Evolutionary conservation across 2,329 filamentous ascomycete genomes (phyloP).

Genomic region (Sordariomycetes sp.): DNA sequence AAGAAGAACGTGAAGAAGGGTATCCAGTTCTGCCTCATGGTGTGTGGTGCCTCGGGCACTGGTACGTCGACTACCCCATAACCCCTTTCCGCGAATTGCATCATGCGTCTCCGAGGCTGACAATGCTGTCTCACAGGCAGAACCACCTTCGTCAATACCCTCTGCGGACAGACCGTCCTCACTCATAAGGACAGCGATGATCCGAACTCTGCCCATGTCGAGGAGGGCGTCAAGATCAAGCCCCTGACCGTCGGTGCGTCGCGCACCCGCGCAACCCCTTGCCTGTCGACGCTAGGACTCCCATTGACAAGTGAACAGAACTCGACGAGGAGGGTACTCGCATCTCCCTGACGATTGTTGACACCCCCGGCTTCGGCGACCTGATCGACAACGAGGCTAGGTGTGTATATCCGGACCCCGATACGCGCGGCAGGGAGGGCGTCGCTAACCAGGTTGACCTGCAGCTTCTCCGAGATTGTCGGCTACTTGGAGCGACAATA

Average conservation of each 20-base stretch:
- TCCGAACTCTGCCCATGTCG: conserved; percentile 72
- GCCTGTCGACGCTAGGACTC: neutral
- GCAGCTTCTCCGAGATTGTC: conserved; percentile 90
- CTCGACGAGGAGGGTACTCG: conserved; percentile 97
- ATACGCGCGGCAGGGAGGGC: neutral
- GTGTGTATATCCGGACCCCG: conserved; percentile 29
- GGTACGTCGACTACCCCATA: conserved; percentile 44
- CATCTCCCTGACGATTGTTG: conserved; percentile 95
- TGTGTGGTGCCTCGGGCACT: conserved; percentile 96
- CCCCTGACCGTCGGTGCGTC: conserved; percentile 81
- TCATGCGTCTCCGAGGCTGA: conserved; percentile 1
- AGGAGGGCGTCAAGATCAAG: conserved; percentile 98
- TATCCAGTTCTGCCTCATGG: conserved; percentile 99
- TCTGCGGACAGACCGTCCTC: conserved; percentile 89
- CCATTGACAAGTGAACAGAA: conserved; percentile 41
- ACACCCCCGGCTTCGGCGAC: conserved; percentile 96
- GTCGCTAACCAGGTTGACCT: neutral
- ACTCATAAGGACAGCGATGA: conserved; percentile 89
- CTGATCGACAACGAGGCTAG: conserved; percentile 99
- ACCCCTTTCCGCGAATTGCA: neutral
- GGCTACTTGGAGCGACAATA: conserved; percentile 98
- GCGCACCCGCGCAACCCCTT: neutral
- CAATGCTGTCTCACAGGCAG: conserved; percentile 45
- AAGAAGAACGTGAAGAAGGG: conserved; percentile 99
- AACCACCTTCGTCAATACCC: conserved; percentile 98